Conservation (phyloP, 2,329 filamentous ascomycete genomes). For the Alternaria hordeiaustralica region DNA sequence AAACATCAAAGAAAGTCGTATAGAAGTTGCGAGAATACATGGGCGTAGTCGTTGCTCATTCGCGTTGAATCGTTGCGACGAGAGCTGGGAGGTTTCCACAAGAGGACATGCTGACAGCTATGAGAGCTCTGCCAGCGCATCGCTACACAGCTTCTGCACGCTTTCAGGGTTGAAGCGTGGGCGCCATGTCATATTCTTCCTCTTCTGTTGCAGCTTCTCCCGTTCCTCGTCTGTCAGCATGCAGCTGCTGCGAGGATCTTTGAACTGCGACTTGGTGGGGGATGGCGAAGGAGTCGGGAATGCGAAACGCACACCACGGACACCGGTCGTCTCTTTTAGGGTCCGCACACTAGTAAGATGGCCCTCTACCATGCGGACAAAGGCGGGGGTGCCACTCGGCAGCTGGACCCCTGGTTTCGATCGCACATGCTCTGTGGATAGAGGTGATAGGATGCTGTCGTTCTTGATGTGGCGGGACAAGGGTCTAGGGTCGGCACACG, state of each 20-base stretch:
- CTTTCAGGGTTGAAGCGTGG: constrained; percentile 39
- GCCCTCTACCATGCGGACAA: constrained; percentile 33
- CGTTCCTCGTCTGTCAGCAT: constrained; percentile 12
- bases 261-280: constrained; percentile 13
- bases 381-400: constrained; percentile 32
- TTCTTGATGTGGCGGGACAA: not conserved
- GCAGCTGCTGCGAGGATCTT: constrained; percentile 4
- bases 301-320: constrained; percentile 18
- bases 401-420: constrained; percentile 13
- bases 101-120: not conserved
- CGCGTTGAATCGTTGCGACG: not conserved
- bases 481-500: not conserved
- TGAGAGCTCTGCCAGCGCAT: constrained; percentile 39
- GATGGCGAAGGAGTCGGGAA: constrained; percentile 24
- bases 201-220: constrained; percentile 20
- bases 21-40: not conserved
- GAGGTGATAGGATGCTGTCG: not conserved
- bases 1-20: not conserved
- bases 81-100: not conserved
- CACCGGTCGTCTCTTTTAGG: constrained; percentile 24
- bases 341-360: constrained; percentile 37
- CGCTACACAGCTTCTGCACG: constrained; percentile 33
- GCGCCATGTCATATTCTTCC: constrained; percentile 29
- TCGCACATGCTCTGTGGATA: not conserved
- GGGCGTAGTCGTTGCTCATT: not conserved